Conservation (phyloP, 441 rosid species). For the Breynia disticha region DNA sequence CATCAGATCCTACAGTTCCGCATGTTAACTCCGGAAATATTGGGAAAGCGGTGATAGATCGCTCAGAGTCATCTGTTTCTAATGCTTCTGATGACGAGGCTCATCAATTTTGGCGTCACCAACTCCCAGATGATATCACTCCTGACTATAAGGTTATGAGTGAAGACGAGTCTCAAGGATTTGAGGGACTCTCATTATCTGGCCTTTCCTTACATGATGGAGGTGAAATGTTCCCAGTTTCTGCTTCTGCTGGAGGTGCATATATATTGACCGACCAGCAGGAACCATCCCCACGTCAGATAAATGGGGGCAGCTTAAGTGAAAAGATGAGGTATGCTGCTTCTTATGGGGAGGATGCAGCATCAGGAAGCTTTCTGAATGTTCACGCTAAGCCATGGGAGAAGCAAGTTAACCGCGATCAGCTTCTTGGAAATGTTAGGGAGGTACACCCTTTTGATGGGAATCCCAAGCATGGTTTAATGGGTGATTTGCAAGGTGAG, state of each 20-base stretch:
- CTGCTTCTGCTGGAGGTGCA: conserved; percentile 44
- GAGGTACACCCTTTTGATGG: conserved; percentile 44
- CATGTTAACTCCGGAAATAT: conserved; percentile 40
- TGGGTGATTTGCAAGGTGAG: conserved; percentile 47
- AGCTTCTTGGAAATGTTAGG: conserved; percentile 44
- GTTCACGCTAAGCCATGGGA: conserved; percentile 68
- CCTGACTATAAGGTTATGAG: conserved; percentile 77
- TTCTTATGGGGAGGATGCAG: conserved; percentile 56
- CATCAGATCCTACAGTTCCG: conserved; percentile 35
- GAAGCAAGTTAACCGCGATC: conserved; percentile 51
- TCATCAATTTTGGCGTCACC: conserved; percentile 79
- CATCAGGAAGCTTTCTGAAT: conserved; percentile 34
- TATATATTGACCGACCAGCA: conserved; percentile 38
- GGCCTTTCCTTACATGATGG: conserved; percentile 61
- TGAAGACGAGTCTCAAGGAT: conserved; percentile 60
- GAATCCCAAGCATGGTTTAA: conserved; percentile 38
- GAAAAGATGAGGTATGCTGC: conserved; percentile 51
- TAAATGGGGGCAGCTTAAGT: conserved; percentile 43
- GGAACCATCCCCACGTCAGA: conserved; percentile 39
- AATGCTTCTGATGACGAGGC: conserved; percentile 92
- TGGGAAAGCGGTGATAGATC: conserved; percentile 61
- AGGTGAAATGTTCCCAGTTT: conserved; percentile 38
- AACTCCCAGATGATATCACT: conserved; percentile 92
- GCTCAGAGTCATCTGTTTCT: conserved; percentile 64
- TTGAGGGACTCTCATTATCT: conserved; percentile 54